Evolutionary conservation across 2,329 filamentous ascomycete species (phyloP), one percentile per base, ranked within the genome.

Genomic region (Sodiomyces alkalinus): DNA sequence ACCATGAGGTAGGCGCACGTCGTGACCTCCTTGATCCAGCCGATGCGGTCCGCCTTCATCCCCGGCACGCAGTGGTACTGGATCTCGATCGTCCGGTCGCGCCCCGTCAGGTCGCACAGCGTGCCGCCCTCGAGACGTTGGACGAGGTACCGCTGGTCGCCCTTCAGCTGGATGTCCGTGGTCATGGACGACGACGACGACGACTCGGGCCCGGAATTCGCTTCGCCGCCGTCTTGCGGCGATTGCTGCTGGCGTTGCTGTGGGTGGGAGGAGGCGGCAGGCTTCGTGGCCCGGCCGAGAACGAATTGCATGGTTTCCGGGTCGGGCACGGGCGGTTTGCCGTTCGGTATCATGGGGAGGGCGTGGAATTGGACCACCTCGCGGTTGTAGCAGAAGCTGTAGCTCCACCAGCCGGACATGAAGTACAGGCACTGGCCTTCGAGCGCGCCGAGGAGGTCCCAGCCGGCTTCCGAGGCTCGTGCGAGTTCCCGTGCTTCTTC

Each of bases 1-100:
- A 92, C 73, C 85, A 94, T 93, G 30, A 93, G 63, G 47, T 94
- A 94, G 9, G 82, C 74, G 55, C 86, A 94, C 8, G 83, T 93
- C 3, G 78, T 80, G 2, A 87, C 73, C 49, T 94, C 86, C 51
- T 93, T 93, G 53, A 94, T 92, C 73, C 82, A 85, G 23, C 77
- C 78, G 42, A 94, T 93, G 26, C 77, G 72, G 48, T 92, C 77
- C 26, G 59, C 62, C 3, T 69, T 69, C 18, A 74, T 62, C 27
- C 80, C 75, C 0, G 81, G 82, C 42, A 81, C 77, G 56, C 85
- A 93, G 47, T 74, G 69, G 40, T 74, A 74, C 41, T 83, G 80
- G 7, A 94, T 72, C 51, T 94, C 86, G 39, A 93, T 78, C 40
- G 75, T 83, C 28, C 86, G 72, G 36, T 80, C 71, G 33, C 76